A percentile compares a stretch with the other conserved stretches of the same genome.
These are phyloP conservation scores for Viridothelium virens DNA, from an alignment of 495 filamentous ascomycete species.

Conservation along the genomic window DNA sequence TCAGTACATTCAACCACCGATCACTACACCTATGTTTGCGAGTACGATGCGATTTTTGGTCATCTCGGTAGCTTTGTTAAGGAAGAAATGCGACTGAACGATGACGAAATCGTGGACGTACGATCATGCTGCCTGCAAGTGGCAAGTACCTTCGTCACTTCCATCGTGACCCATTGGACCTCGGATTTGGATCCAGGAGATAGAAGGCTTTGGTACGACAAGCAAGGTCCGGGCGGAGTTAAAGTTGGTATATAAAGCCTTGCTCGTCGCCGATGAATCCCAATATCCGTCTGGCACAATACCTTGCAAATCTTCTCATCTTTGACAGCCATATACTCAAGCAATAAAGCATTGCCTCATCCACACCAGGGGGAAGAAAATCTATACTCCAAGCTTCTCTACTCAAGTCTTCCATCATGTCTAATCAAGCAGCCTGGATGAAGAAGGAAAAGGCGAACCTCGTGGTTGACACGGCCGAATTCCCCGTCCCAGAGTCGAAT, in stretches of 20 bases:
- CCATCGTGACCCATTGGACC: too few relatives aligned
- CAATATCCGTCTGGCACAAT: neutral
- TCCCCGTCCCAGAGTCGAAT: conserved; percentile 29
- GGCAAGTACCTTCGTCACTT: too few relatives aligned
- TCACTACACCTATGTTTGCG: too few relatives aligned
- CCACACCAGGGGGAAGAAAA: neutral
- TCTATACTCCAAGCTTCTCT: neutral
- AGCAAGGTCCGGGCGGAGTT: neutral
- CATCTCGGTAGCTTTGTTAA: too few relatives aligned
- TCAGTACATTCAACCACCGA: too few relatives aligned
- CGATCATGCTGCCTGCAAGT: too few relatives aligned
- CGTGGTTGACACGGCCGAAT: conserved; percentile 31
- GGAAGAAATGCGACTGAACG: too few relatives aligned
- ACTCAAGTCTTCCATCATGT: conserved; percentile 14
- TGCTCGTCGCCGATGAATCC: neutral
- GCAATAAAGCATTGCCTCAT: neutral
- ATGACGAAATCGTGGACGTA: too few relatives aligned
- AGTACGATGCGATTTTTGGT: too few relatives aligned
- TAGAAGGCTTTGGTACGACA: too few relatives aligned
- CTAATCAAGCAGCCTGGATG: conserved; percentile 19
- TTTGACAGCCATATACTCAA: neutral
- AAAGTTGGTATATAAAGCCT: neutral
- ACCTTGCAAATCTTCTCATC: neutral
- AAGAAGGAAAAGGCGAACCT: conserved; percentile 16
- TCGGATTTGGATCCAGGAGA: too few relatives aligned